phyloP scores from a whole-genome alignment of 129 eudicot species.

The Deinandra increscens region DNA sequence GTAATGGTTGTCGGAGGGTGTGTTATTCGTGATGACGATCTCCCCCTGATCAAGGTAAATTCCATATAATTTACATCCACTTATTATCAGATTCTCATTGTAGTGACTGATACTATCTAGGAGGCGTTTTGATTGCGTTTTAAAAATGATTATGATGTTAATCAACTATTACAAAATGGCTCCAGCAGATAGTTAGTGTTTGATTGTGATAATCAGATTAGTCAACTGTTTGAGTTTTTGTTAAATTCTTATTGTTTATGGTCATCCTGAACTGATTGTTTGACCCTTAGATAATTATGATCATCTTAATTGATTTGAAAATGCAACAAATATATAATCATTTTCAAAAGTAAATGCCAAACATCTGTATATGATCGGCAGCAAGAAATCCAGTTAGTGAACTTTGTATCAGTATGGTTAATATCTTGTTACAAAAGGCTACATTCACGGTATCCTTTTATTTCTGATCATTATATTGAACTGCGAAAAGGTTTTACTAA shows the following conservation, averaged over 20 bases:
- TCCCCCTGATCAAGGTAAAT: conserved; percentile 55
- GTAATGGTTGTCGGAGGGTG: conserved; percentile 88
- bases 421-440: background rate
- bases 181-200: background rate
- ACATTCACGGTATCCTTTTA: background rate
- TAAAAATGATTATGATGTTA: background rate
- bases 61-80: background rate
- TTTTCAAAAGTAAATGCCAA: background rate
- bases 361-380: background rate
- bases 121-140: background rate
- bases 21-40: conserved; percentile 38
- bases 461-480: too few relatives aligned
- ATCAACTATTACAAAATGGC: background rate
- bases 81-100: conserved; percentile 1
- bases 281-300: background rate
- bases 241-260: background rate
- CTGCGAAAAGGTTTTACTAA: too few relatives aligned
- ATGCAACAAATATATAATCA: background rate
- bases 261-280: background rate
- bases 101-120: background rate
- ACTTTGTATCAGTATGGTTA: background rate
- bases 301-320: background rate
- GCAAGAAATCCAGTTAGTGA: background rate
- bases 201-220: background rate
- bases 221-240: background rate